These are phyloP conservation scores for Osmanthus fragrans DNA, from an alignment of 257 asterid species.

Conservation along the genomic window DNA sequence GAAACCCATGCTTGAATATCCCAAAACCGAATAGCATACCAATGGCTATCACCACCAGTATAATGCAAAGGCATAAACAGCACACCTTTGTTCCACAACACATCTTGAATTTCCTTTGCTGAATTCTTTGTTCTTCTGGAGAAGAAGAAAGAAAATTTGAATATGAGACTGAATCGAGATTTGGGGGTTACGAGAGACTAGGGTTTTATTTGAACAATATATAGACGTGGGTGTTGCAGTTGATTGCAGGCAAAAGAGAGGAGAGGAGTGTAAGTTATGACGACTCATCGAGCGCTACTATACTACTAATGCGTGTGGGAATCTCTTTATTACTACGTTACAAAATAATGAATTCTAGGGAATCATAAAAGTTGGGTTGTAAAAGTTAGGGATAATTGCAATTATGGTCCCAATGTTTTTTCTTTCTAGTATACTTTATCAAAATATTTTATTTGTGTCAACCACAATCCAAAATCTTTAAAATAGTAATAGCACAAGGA, in stretches of 20 bases:
- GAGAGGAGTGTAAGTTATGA: background rate
- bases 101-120: slow-evolving; percentile 31
- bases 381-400: too few species aligned
- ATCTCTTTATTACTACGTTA: background rate
- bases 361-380: background rate
- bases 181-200: background rate
- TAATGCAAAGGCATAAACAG: slow-evolving; percentile 48
- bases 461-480: too few species aligned
- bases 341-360: background rate
- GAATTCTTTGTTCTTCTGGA: background rate
- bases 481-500: too few species aligned
- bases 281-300: background rate
- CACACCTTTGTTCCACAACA: slow-evolving; percentile 63
- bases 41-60: slow-evolving; percentile 49
- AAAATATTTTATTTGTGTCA: too few species aligned
- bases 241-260: background rate
- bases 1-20: slow-evolving; percentile 62
- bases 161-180: background rate
- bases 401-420: too few species aligned
- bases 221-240: background rate
- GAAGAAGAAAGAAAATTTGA: background rate
- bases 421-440: too few species aligned
- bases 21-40: slow-evolving; percentile 76
- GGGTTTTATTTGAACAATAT: background rate
- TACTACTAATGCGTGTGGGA: background rate